A percentile compares a stretch with the other conserved stretches of the same genome.
phyloP scores from a whole-genome alignment of 495 filamentous ascomycete species.

The Penicillium robsamsonii region DNA sequence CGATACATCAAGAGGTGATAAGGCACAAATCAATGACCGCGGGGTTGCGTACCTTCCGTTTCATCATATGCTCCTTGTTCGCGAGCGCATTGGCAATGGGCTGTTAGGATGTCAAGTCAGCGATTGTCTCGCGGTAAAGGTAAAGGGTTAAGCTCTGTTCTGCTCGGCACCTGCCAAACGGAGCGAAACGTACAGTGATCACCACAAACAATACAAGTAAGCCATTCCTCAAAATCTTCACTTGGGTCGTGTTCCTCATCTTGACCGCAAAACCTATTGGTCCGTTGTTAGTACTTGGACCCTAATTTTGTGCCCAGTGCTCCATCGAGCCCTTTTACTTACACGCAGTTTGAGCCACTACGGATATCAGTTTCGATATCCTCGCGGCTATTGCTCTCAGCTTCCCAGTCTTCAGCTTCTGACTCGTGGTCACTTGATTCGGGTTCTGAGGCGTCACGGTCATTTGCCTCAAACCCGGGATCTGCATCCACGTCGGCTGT shows the following conservation, averaged over 20 bases:
- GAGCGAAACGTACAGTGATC: slow-evolving; percentile 74
- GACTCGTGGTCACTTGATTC: slow-evolving; percentile 62
- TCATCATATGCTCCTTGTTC: slow-evolving; percentile 68
- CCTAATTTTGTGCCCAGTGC: neutral
- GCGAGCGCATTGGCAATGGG: slow-evolving; percentile 91
- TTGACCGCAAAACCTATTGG: slow-evolving; percentile 66
- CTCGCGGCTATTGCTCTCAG: slow-evolving; percentile 59
- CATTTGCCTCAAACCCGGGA: slow-evolving; percentile 40
- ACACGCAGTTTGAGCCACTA: slow-evolving; percentile 63
- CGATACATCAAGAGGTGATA: neutral
- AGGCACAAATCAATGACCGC: neutral
- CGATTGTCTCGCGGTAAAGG: slow-evolving; percentile 26
- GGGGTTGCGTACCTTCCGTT: slow-evolving; percentile 57
- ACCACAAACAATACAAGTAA: slow-evolving; percentile 76
- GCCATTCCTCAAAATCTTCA: slow-evolving; percentile 82
- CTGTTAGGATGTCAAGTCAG: slow-evolving; percentile 46
- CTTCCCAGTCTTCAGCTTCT: slow-evolving; percentile 67
- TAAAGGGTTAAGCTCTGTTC: slow-evolving; percentile 20
- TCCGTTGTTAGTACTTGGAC: slow-evolving; percentile 22
- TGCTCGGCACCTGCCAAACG: slow-evolving; percentile 25
- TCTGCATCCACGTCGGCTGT: slow-evolving; percentile 46
- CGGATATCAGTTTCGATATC: slow-evolving; percentile 65
- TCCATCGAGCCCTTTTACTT: slow-evolving; percentile 40
- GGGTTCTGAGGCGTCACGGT: slow-evolving; percentile 50
- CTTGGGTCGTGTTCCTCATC: slow-evolving; percentile 85